Percentiles rank a stretch among this genome's conserved stretches.
Conservation (phyloP, 208 protist genomes). For the Trypanosoma boissoni region DNA sequence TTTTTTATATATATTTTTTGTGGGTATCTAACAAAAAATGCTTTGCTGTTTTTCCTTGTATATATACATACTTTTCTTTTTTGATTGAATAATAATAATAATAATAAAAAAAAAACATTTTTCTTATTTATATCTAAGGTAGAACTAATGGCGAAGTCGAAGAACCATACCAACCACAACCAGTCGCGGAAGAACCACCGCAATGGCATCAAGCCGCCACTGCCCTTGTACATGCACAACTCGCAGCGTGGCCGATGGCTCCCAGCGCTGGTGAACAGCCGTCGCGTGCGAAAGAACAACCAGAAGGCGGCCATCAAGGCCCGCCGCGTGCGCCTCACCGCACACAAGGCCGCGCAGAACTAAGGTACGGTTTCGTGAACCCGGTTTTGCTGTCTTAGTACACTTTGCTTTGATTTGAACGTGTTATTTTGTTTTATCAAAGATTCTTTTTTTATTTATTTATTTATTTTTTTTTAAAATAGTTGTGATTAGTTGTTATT, state of each 20-base stretch:
- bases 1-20: too few relatives aligned
- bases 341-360: constrained; percentile 20
- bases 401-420: neutral
- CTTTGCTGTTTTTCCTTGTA: too few relatives aligned
- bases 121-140: too few relatives aligned
- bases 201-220: constrained; percentile 87
- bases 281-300: constrained; percentile 87
- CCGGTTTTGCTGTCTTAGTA: constrained; percentile 3
- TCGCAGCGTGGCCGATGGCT: constrained; percentile 80
- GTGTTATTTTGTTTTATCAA: too few relatives aligned
- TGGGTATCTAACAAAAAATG: too few relatives aligned
- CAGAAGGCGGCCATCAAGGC: constrained; percentile 78
- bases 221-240: constrained; percentile 74
- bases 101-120: too few relatives aligned
- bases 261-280: constrained; percentile 75
- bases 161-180: constrained; percentile 95
- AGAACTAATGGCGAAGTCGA: constrained; percentile 88
- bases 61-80: too few relatives aligned
- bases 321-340: constrained; percentile 71
- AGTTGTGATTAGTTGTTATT: constrained; percentile 7
- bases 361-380: constrained; percentile 7
- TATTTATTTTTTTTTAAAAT: neutral
- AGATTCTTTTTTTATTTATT: constrained; percentile 12
- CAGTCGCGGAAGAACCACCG: constrained; percentile 91
- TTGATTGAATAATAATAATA: too few relatives aligned